These are phyloP conservation scores for Arachnopeziza araneosa DNA, from an alignment of 2,329 filamentous ascomycete species.

Conservation along the genomic window DNA sequence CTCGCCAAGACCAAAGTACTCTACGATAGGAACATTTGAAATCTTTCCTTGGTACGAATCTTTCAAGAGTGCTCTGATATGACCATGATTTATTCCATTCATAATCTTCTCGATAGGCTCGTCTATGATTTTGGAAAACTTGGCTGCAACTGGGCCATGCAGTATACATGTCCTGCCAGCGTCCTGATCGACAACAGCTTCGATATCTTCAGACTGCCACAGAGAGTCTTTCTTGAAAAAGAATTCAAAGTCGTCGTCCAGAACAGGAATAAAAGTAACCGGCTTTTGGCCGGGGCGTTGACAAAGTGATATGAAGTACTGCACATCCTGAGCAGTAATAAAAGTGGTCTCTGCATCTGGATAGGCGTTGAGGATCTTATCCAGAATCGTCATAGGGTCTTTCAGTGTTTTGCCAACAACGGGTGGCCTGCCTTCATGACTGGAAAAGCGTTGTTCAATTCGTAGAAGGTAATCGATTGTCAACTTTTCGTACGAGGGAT, in stretches of 20 bases:
- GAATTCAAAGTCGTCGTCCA: conserved; percentile 94
- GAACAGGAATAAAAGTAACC: conserved; percentile 82
- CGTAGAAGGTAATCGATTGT: conserved; percentile 91
- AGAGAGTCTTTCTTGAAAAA: conserved; percentile 99
- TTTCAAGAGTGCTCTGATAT: conserved; percentile 55
- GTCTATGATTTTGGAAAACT: conserved; percentile 78
- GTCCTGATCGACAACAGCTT: conserved; percentile 89
- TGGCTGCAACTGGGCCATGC: conserved; percentile 85
- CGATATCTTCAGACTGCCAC: conserved; percentile 95
- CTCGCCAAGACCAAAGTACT: too few relatives aligned
- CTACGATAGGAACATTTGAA: too few relatives aligned
- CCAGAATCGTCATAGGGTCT: conserved; percentile 67
- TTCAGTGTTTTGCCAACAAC: conserved; percentile 32
- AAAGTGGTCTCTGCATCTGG: conserved; percentile 80
- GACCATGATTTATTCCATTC: conserved; percentile 76
- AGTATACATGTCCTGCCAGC: conserved; percentile 90
- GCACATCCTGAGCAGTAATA: conserved; percentile 92
- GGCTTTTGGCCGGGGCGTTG: conserved; percentile 87
- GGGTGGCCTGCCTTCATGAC: conserved; percentile 21
- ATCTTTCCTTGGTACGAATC: too few relatives aligned
- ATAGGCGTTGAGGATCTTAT: conserved; percentile 74
- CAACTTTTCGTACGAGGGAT: conserved; percentile 69
- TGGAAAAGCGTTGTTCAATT: conserved; percentile 87
- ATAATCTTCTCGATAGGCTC: conserved; percentile 91
- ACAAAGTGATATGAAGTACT: conserved; percentile 88